phyloP scores from a whole-genome alignment of 2,329 filamentous ascomycete genomes.

The Colletotrichum kahawae region DNA sequence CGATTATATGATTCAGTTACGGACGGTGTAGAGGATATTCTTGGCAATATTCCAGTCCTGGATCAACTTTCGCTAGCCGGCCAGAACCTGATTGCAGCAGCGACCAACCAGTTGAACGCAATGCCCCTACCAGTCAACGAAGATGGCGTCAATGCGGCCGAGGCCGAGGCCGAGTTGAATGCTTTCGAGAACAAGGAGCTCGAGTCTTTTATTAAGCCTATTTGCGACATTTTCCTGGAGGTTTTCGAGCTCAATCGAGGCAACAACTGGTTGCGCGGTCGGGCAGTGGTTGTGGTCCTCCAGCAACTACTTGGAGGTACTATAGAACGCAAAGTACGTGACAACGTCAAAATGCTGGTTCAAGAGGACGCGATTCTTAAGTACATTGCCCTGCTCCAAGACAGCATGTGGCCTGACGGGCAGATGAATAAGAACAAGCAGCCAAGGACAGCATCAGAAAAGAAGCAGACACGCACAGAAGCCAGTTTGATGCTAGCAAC shows the following conservation, averaged over 20 bases:
- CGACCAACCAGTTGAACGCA: conserved; percentile 66
- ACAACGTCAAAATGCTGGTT: conserved; percentile 75
- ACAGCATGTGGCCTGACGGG: conserved; percentile 83
- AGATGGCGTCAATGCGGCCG: conserved; percentile 60
- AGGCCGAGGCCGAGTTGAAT: conserved; percentile 92
- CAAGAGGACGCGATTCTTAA: conserved; percentile 80
- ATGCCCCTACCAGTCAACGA: conserved; percentile 58
- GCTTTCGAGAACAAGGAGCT: conserved; percentile 90
- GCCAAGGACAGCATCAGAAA: conserved; percentile 72
- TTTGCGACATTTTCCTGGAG: conserved; percentile 96
- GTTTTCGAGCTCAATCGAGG: conserved; percentile 93
- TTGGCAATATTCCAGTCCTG: conserved; percentile 93
- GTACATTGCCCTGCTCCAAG: conserved; percentile 76
- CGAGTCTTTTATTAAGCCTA: conserved; percentile 97
- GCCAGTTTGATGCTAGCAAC: conserved; percentile 89
- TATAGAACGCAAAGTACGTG: conserved; percentile 92
- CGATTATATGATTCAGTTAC: conserved; percentile 96
- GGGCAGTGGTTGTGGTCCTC: conserved; percentile 93
- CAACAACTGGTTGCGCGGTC: conserved; percentile 95
- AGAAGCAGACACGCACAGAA: conserved; percentile 81
- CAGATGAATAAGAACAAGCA: conserved; percentile 52
- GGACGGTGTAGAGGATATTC: conserved; percentile 96
- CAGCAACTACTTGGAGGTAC: conserved; percentile 96
- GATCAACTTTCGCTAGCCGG: conserved; percentile 93
- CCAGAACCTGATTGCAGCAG: conserved; percentile 86